These are phyloP conservation scores for Fistulinella cinereoalba DNA, from an alignment of 1,284 basidiomycete species.

Conservation along the genomic window DNA sequence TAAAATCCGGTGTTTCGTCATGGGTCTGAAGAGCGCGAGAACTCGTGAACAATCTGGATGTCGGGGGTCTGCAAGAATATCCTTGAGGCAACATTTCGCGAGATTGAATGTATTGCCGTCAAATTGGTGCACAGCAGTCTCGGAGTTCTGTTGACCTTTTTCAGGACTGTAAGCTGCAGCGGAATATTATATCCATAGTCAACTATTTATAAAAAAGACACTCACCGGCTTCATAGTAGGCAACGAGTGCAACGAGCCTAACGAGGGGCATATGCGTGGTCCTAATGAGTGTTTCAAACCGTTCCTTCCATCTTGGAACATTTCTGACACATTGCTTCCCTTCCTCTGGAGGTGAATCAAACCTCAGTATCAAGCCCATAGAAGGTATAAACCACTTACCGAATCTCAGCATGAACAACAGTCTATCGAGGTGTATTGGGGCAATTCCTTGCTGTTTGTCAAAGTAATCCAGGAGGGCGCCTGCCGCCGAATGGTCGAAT, in stretches of 20 bases:
- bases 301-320: too few species aligned
- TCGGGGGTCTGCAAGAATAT: conserved; percentile 7
- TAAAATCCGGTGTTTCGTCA: conserved; percentile 16
- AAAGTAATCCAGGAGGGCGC: background rate
- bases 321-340: too few species aligned
- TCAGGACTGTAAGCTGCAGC: background rate
- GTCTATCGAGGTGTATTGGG: conserved; percentile 10
- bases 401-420: conserved; percentile 15
- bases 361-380: background rate
- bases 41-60: conserved; percentile 22
- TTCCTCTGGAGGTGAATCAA: too few species aligned
- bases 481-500: background rate
- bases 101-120: conserved; percentile 3
- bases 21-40: conserved; percentile 19
- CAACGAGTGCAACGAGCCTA: conserved; percentile 21
- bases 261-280: conserved; percentile 7
- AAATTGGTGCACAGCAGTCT: background rate
- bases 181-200: too few species aligned
- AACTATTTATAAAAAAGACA: background rate
- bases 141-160: background rate
- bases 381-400: conserved; percentile 1
- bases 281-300: conserved; percentile 7
- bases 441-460: conserved; percentile 1
- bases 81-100: conserved; percentile 8
- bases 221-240: conserved; percentile 27